Evolutionary conservation across 2,329 filamentous ascomycete genomes (phyloP).

Genomic region (Eutypa lata): DNA sequence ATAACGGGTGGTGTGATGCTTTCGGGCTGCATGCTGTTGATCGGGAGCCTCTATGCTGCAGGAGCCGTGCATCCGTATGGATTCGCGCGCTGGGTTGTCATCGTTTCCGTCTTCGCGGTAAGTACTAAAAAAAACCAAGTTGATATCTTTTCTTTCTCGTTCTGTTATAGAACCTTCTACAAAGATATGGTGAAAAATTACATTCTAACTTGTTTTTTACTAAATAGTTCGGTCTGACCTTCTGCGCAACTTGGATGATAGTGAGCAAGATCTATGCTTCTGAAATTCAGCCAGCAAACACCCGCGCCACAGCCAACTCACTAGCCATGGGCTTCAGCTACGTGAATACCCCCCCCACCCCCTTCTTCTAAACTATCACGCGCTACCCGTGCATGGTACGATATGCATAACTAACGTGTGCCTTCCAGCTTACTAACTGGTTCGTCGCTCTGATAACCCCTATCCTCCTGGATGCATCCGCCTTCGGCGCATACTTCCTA

Average conservation of each 20-base stretch:
- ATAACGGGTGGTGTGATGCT: conserved; percentile 52
- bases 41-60: conserved; percentile 50
- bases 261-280: conserved; percentile 53
- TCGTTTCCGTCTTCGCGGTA: conserved; percentile 48
- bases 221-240: conserved; percentile 46
- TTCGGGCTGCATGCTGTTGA: conserved; percentile 48
- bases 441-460: conserved; percentile 42
- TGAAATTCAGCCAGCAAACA: conserved; percentile 56
- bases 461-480: conserved; percentile 36
- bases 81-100: conserved; percentile 46
- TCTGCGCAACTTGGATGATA: conserved; percentile 51
- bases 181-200: too few species aligned
- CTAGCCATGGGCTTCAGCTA: conserved; percentile 39
- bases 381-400: too few species aligned
- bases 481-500: conserved; percentile 43
- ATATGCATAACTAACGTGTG: neutral
- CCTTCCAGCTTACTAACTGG: conserved; percentile 21
- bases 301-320: conserved; percentile 51
- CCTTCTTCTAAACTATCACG: too few species aligned
- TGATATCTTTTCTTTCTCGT: too few species aligned
- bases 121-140: too few species aligned
- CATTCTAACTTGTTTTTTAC: too few species aligned
- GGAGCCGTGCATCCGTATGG: conserved; percentile 38
- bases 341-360: conserved; percentile 11
- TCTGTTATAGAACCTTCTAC: too few species aligned